phyloP scores from a whole-genome alignment of 1,284 basidiomycete species.

The Bondarzewia mesenterica region DNA sequence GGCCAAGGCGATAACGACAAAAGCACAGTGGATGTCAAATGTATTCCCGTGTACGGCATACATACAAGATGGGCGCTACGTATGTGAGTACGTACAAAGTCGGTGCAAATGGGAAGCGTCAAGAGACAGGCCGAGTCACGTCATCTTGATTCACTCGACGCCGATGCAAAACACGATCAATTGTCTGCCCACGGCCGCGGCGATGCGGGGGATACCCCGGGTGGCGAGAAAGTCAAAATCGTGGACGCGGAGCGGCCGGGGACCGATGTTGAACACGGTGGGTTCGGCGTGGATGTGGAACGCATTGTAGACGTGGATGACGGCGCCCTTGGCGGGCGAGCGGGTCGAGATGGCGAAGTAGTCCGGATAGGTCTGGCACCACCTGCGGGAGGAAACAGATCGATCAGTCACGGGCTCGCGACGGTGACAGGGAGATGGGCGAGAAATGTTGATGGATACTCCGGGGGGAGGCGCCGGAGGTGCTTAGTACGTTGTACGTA shows the following conservation, averaged over 20 bases:
- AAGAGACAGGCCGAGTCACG: too few relatives aligned
- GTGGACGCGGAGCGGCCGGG: conserved; percentile 53
- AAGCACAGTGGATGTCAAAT: too few relatives aligned
- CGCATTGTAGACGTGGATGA: conserved; percentile 60
- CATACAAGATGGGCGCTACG: too few relatives aligned
- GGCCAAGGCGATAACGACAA: too few relatives aligned
- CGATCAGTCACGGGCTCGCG: too few relatives aligned
- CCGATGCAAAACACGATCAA: conserved; percentile 33
- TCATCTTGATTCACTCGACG: conserved; percentile 19
- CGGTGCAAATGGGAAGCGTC: neutral
- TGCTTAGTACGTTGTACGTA: too few relatives aligned
- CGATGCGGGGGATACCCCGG: conserved; percentile 52
- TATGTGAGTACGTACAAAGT: too few relatives aligned
- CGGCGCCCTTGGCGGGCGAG: conserved; percentile 35
- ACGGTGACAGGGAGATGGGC: too few relatives aligned
- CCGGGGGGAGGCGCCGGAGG: too few relatives aligned
- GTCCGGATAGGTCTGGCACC: conserved; percentile 68
- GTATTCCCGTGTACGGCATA: too few relatives aligned
- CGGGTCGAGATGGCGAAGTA: conserved; percentile 67
- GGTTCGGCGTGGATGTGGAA: conserved; percentile 57
- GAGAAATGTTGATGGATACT: too few relatives aligned
- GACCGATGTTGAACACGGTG: conserved; percentile 44
- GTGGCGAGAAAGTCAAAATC: conserved; percentile 69
- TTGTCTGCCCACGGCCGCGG: conserved; percentile 52
- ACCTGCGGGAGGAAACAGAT: conserved; percentile 36